phyloP scores from a whole-genome alignment of 2,329 filamentous ascomycete genomes.

The Incumbomyces lentus region DNA sequence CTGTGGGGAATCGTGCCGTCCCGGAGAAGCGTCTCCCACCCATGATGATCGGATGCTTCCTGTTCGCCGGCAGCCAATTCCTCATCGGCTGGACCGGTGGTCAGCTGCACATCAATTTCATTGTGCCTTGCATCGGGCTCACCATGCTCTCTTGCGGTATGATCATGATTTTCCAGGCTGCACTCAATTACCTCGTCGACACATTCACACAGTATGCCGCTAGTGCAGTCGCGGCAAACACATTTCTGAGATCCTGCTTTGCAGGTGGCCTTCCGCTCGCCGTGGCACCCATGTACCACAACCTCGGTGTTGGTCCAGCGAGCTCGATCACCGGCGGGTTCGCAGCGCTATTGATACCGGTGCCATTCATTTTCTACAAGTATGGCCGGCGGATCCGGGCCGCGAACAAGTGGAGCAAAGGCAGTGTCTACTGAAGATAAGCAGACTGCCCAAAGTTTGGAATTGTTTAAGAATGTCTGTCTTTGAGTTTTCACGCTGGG shows the following conservation, averaged over 20 bases:
- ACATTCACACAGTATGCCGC: conserved; percentile 35
- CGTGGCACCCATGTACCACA: conserved; percentile 36
- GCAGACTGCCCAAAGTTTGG: no score
- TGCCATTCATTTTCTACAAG: conserved; percentile 36
- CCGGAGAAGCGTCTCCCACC: conserved; percentile 44
- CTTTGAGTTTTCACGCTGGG: no score
- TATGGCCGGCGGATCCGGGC: conserved; percentile 31
- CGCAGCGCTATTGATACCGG: conserved; percentile 34
- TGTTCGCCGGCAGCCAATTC: conserved; percentile 47
- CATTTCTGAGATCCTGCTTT: conserved; percentile 37
- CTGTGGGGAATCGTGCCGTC: conserved; percentile 15
- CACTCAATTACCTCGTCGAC: conserved; percentile 35
- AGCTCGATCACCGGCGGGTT: conserved; percentile 38
- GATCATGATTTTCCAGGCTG: conserved; percentile 32
- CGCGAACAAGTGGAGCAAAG: conserved; percentile 29
- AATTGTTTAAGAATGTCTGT: no score
- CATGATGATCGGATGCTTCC: conserved; percentile 39
- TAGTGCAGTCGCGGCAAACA: conserved; percentile 35
- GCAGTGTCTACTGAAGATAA: conserved; percentile 5
- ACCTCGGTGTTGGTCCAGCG: conserved; percentile 40
- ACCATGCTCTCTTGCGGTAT: conserved; percentile 32
- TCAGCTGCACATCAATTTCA: conserved; percentile 24
- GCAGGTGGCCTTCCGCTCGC: conserved; percentile 40
- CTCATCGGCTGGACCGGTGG: conserved; percentile 52
- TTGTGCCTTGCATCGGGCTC: conserved; percentile 28